These are phyloP conservation scores for Vitis rotundifolia DNA, from an alignment of 164 flowering plant genomes.

Conservation along the genomic window DNA sequence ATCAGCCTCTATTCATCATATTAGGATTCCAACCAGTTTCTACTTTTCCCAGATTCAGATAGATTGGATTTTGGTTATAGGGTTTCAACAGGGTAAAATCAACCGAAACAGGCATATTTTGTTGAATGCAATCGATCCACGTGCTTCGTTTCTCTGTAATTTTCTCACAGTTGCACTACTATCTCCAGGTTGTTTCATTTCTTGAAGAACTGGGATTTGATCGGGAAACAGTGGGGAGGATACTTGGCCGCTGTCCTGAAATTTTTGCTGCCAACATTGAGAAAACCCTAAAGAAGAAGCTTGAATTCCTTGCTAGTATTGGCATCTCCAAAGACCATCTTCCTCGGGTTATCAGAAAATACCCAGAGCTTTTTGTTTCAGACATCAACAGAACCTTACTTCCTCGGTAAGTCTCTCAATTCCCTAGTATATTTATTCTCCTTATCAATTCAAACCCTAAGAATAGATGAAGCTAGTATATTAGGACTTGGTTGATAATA, in stretches of 20 bases:
- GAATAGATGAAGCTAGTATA: background rate
- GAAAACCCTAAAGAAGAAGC: slow-evolving; percentile 65
- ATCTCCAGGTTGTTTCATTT: slow-evolving; percentile 64
- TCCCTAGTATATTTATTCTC: background rate
- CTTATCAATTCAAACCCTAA: background rate
- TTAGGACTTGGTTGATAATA: too few relatives aligned
- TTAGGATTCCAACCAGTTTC: too few relatives aligned
- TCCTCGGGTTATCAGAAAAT: slow-evolving; percentile 74
- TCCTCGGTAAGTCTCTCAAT: slow-evolving; percentile 59
- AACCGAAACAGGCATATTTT: too few relatives aligned
- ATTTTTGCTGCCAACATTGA: slow-evolving; percentile 68
- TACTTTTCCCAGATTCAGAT: too few relatives aligned
- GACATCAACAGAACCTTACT: slow-evolving; percentile 55
- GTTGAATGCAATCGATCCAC: too few relatives aligned
- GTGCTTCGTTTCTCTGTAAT: too few relatives aligned
- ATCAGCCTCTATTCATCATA: too few relatives aligned
- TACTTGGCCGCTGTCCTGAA: slow-evolving; percentile 81
- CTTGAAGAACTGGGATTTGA: slow-evolving; percentile 72
- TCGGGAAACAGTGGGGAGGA: slow-evolving; percentile 47
- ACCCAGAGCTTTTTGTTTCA: slow-evolving; percentile 82
- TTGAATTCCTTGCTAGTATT: slow-evolving; percentile 51
- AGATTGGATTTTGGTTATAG: too few relatives aligned
- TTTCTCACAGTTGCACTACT: background rate
- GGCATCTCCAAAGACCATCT: slow-evolving; percentile 54
- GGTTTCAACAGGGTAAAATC: too few relatives aligned